A percentile compares a stretch with the other conserved stretches of the same genome.
phyloP scores from a whole-genome alignment of 2,329 filamentous ascomycete genomes.

The Xylaria polymorpha region DNA sequence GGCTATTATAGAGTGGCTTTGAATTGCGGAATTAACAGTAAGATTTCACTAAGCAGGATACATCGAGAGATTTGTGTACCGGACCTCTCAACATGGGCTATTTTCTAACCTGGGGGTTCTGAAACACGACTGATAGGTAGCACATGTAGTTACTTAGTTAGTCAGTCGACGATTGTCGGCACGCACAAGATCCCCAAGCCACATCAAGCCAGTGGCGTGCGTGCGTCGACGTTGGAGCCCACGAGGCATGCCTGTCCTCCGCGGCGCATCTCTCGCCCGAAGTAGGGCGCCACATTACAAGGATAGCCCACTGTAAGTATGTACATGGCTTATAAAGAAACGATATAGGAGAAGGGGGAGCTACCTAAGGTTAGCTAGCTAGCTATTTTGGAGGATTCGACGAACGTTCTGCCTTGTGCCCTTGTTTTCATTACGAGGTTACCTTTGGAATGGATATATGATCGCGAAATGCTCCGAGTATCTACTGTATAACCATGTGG shows the following conservation, averaged over 20 bases:
- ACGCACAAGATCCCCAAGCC: not conserved
- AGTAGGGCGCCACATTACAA: not conserved
- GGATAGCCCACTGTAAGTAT: not conserved
- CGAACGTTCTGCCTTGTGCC: not conserved
- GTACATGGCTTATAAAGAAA: not conserved
- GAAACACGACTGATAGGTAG: not conserved
- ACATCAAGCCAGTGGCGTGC: not conserved
- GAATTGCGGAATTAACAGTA: not conserved
- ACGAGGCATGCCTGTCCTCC: not conserved
- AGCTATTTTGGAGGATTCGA: not conserved
- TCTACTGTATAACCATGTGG: constrained; percentile 8
- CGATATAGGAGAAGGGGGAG: not conserved
- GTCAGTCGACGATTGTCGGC: not conserved
- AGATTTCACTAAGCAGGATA: not conserved
- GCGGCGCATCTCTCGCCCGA: not conserved
- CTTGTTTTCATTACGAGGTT: constrained; percentile 9
- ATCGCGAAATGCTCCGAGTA: not conserved
- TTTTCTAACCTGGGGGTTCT: not conserved
- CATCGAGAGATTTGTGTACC: not conserved
- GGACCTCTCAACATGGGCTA: not conserved
- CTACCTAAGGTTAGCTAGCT: no score
- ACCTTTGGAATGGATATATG: constrained; percentile 1
- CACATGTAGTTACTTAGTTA: not conserved
- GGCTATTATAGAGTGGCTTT: not conserved
- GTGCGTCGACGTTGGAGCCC: not conserved